Conservation (phyloP, 2,329 filamentous ascomycete genomes). For the Colletotrichum cereale region DNA sequence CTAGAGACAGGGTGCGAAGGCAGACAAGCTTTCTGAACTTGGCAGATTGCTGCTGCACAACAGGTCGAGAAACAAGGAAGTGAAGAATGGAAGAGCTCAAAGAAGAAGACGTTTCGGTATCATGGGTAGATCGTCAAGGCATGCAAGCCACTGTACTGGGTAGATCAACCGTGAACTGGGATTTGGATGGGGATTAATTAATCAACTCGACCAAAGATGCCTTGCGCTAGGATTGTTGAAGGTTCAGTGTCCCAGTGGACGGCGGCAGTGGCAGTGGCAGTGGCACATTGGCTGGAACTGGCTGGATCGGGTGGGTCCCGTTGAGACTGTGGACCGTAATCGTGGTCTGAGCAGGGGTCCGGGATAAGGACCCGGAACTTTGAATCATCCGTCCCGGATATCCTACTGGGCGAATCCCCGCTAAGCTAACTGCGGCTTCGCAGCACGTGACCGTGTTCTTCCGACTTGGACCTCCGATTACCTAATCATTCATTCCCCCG, state of each 20-base stretch:
- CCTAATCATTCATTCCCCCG: too few relatives aligned
- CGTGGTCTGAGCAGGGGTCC: conserved; percentile 19
- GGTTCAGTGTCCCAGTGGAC: conserved; percentile 25
- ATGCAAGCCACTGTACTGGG: conserved; percentile 13
- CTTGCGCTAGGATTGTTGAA: conserved; percentile 28
- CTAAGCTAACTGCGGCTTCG: neutral
- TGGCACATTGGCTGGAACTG: conserved; percentile 15
- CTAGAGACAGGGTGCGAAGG: conserved; percentile 12
- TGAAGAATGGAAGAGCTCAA: neutral
- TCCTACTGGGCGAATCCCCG: too few relatives aligned
- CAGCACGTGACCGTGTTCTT: neutral
- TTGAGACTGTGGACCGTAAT: conserved; percentile 9
- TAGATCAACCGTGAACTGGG: conserved; percentile 6
- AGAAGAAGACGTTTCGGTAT: conserved; percentile 19
- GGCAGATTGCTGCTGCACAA: neutral
- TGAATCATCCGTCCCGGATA: neutral
- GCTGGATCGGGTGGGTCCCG: conserved; percentile 11
- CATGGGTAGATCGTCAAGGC: conserved; percentile 37
- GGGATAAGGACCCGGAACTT: conserved; percentile 8
- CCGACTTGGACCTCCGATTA: neutral
- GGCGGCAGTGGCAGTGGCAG: conserved; percentile 12
- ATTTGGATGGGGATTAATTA: conserved; percentile 5
- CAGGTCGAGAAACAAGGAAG: neutral
- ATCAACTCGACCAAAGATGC: conserved; percentile 16
- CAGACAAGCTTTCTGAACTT: neutral